Evolutionary conservation across 2,329 filamentous ascomycete genomes (phyloP).

Genomic region (Aspergillus quadrilineatus): DNA sequence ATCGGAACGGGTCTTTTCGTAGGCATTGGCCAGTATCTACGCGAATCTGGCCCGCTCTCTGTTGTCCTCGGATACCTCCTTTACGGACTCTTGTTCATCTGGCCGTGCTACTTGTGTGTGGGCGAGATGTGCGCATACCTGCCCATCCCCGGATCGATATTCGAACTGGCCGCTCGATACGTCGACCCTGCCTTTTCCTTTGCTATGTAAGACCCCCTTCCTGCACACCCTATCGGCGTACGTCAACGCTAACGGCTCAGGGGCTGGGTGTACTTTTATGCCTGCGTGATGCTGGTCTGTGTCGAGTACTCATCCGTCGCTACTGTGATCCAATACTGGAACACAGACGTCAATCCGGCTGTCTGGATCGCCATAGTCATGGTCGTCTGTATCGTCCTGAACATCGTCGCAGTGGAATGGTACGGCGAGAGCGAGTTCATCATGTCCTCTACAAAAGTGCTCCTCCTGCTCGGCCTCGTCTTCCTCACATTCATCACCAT

Average conservation of each 20-base stretch:
- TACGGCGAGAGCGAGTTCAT: constrained; percentile 74
- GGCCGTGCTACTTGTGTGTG: constrained; percentile 33
- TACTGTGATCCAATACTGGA: constrained; percentile 49
- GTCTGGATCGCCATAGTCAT: constrained; percentile 46
- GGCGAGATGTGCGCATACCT: constrained; percentile 34
- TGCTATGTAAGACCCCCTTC: constrained; percentile 28
- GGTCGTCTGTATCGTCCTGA: constrained; percentile 54
- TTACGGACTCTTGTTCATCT: constrained; percentile 34
- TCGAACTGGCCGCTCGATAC: constrained; percentile 50
- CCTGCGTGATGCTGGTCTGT: constrained; percentile 46
- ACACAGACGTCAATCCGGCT: constrained; percentile 40
- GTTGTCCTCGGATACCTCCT: constrained; percentile 39
- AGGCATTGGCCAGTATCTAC: constrained; percentile 35
- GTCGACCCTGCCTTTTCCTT: constrained; percentile 49
- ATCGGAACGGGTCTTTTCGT: constrained; percentile 34
- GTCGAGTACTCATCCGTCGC: constrained; percentile 50
- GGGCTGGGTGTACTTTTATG: constrained; percentile 50
- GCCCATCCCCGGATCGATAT: constrained; percentile 48
- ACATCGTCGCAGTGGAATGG: constrained; percentile 67
- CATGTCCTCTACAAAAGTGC: constrained; percentile 66
- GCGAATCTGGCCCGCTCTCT: constrained; percentile 34
- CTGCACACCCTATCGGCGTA: not conserved
- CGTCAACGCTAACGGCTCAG: constrained; percentile 9
- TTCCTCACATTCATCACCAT: constrained; percentile 76
- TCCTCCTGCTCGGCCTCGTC: constrained; percentile 68